A percentile compares a stretch with the other conserved stretches of the same genome.
Conservation (phyloP, 164 flowering plant genomes). For the Magnolia sinica region DNA sequence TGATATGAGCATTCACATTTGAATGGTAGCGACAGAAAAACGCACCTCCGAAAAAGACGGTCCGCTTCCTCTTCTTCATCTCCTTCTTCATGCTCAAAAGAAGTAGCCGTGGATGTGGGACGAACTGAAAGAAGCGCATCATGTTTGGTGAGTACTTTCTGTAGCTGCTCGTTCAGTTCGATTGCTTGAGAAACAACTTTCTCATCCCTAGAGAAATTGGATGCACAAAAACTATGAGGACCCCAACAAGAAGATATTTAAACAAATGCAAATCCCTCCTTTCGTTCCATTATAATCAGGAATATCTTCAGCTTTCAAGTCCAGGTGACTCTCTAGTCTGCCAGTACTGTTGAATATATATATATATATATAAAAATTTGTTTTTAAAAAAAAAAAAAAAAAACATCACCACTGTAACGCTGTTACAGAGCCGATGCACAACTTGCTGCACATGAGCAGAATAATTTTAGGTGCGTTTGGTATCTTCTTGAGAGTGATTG, state of each 20-base stretch:
- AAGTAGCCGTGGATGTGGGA: conserved; percentile 31
- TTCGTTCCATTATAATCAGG: background rate
- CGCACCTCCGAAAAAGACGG: conserved; percentile 78
- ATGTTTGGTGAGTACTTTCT: conserved; percentile 63
- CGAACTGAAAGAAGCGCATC: conserved; percentile 64
- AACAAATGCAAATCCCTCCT: background rate
- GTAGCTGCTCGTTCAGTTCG: conserved; percentile 79
- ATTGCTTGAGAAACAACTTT: conserved; percentile 72
- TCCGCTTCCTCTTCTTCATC: conserved; percentile 80
- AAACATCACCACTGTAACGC: too few species aligned
- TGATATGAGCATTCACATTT: too few species aligned
- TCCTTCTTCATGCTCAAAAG: conserved; percentile 37
- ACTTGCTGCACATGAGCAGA: too few species aligned
- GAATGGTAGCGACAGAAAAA: background rate
- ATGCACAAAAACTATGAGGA: background rate
- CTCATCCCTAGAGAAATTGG: conserved; percentile 58
- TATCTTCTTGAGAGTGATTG: too few species aligned
- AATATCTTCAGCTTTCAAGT: too few species aligned
- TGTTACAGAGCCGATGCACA: too few species aligned
- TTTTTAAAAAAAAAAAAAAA: too few species aligned
- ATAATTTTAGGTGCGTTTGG: too few species aligned
- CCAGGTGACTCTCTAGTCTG: too few species aligned
- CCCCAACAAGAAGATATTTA: background rate
- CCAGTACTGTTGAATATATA: too few species aligned
- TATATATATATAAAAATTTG: too few species aligned